Conservation (phyloP, 768 basidiomycete genomes). For the Mycena galericulata region DNA sequence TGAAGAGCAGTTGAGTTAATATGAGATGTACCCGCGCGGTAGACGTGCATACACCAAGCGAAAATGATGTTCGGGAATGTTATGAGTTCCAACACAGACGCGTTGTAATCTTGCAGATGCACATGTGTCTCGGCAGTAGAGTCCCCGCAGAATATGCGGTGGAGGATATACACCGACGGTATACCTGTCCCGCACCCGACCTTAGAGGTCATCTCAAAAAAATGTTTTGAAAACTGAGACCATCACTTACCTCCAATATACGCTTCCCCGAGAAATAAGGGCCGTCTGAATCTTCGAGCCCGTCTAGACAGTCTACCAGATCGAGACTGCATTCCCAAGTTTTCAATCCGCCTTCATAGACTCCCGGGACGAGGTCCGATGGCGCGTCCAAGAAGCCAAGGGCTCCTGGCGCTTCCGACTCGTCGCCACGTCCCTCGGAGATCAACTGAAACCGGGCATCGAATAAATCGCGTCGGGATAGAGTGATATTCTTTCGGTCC, state of each 20-base stretch:
- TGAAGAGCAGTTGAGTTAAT: background rate
- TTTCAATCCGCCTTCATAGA: conserved; percentile 97
- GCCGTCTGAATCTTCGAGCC: conserved; percentile 38
- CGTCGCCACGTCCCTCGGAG: conserved; percentile 56
- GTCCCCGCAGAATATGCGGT: conserved; percentile 62
- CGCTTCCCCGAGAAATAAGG: conserved; percentile 57
- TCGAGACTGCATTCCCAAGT: conserved; percentile 98
- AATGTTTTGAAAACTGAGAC: background rate
- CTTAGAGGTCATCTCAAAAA: conserved; percentile 52
- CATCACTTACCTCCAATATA: conserved; percentile 76
- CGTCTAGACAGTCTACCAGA: conserved; percentile 75
- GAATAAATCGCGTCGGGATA: conserved; percentile 89
- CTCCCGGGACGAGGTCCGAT: conserved; percentile 90
- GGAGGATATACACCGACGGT: conserved; percentile 82
- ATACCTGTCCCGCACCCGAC: conserved; percentile 94
- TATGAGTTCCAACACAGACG: conserved; percentile 80
- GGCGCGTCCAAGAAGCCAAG: conserved; percentile 82
- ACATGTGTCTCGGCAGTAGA: conserved; percentile 58
- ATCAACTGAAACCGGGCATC: conserved; percentile 97
- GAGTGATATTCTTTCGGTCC: conserved; percentile 45
- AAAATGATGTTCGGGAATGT: conserved; percentile 84
- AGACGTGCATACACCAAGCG: conserved; percentile 82
- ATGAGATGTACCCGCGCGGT: background rate
- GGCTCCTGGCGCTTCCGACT: conserved; percentile 40
- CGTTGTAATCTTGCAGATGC: conserved; percentile 94